Base-by-base conservation (phyloP, 2,329 filamentous ascomycete species). In the Epichloe aotearoae region DNA sequence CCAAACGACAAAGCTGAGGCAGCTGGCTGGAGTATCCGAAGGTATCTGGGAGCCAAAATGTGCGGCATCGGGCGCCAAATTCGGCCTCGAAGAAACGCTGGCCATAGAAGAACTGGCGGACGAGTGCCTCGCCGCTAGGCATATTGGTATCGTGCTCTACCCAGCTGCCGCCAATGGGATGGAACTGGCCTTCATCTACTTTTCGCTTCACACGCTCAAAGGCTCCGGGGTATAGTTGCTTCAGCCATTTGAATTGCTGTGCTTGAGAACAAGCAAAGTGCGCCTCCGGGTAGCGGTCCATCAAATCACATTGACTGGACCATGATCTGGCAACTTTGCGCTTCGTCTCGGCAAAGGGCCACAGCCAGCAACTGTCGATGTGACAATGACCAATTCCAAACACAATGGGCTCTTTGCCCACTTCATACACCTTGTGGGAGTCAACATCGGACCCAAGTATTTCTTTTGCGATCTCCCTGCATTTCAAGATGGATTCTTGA, bases 121-220 rank as follows among this genome's bases (percentile, higher is more conserved):
- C 85, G 38, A 98, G 77, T 2, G 91, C 95, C 69, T 98, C 93
- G 46, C 93, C 93, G 60, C 89, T 91, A 0, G 93, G 93, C 76
- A 98, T 78, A 63, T 98, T 98, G 56, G 93, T 98, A 64, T 98
- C 93, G 63, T 98, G 93, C 64, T 98, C 93, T 15, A 98, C 91
- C 93, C 93, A 98, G 69, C 89, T 96, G 50, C 93, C 93, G 56
- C 93, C 93, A 59, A 98, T 91, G 14, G 90, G 90, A 58, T 96
- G 88, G 67, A 98, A 98, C 54, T 80, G 84, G 20, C 90, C 91
- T 60, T 90, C 82, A 67, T 88, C 88, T 54, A 97, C 84, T 75
- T 95, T 95, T 50, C 77, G 73, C 72, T 94, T 95, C 57, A 98
- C 91, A 15, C 91, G 84, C 58, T 94, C 85, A 64, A 88, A 97